These are phyloP conservation scores for Phytophthora agathidicida DNA, from an alignment of 352 stramenopile species.

Conservation along the genomic window DNA sequence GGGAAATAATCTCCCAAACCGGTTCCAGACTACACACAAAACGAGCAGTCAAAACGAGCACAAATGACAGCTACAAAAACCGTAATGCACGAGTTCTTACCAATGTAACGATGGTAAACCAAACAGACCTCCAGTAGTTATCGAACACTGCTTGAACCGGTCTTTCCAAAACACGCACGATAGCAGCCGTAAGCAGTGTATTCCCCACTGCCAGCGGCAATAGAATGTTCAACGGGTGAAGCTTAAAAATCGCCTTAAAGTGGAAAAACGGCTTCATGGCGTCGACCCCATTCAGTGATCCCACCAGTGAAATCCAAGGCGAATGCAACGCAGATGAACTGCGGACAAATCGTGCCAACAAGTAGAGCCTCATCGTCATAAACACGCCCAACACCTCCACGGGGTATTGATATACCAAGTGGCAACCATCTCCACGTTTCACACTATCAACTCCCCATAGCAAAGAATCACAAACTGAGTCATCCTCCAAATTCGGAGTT, in stretches of 20 bases:
- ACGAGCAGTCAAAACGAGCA: background rate
- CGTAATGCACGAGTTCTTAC: conserved; percentile 35
- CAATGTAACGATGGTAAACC: conserved; percentile 72
- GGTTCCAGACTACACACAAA: conserved; percentile 53
- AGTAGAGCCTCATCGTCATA: conserved; percentile 68
- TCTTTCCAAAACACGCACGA: conserved; percentile 77
- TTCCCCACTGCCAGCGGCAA: conserved; percentile 61
- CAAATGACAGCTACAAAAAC: background rate
- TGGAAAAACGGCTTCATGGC: conserved; percentile 81
- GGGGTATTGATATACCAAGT: conserved; percentile 69
- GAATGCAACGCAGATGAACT: conserved; percentile 76
- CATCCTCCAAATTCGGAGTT: conserved; percentile 16
- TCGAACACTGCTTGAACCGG: conserved; percentile 64
- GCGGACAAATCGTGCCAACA: conserved; percentile 70
- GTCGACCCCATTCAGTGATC: conserved; percentile 78
- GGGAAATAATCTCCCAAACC: conserved; percentile 79
- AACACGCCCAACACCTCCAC: conserved; percentile 72
- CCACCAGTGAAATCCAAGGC: conserved; percentile 77
- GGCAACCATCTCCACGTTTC: conserved; percentile 43
- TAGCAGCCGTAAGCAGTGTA: conserved; percentile 64
- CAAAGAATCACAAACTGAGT: conserved; percentile 19
- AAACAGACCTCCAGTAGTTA: conserved; percentile 78
- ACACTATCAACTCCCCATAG: conserved; percentile 35
- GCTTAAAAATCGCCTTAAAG: conserved; percentile 83
- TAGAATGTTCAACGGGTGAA: conserved; percentile 64